These are phyloP conservation scores for Plasmopara halstedii DNA, from an alignment of 352 stramenopile species.

Conservation along the genomic window DNA sequence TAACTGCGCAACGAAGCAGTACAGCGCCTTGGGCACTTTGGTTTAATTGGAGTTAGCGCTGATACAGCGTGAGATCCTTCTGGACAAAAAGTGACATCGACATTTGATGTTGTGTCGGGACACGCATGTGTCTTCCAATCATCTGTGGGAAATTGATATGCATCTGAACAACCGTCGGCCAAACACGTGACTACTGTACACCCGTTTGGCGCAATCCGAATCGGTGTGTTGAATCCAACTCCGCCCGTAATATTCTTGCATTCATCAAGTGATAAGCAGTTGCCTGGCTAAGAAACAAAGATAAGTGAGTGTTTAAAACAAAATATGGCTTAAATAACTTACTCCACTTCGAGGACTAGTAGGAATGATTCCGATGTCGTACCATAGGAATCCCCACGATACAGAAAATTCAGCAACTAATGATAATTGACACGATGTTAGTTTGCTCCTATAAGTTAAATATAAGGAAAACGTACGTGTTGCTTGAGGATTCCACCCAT, in stretches of 20 bases:
- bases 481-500: constrained; percentile 41
- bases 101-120: constrained; percentile 21
- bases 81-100: constrained; percentile 36
- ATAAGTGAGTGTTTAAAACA: too few species aligned
- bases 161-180: constrained; percentile 27
- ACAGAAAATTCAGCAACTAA: constrained; percentile 49
- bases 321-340: constrained; percentile 6
- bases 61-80: constrained; percentile 1
- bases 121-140: constrained; percentile 38
- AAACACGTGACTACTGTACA: constrained; percentile 32
- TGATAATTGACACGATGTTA: constrained; percentile 3
- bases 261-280: constrained; percentile 27
- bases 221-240: constrained; percentile 39
- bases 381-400: constrained; percentile 36
- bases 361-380: constrained; percentile 58
- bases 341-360: constrained; percentile 30
- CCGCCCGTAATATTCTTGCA: constrained; percentile 35
- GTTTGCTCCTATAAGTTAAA: background rate
- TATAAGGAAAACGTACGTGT: constrained; percentile 22
- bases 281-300: constrained; percentile 22
- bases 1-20: constrained; percentile 4
- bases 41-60: constrained; percentile 18
- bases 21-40: constrained; percentile 15
- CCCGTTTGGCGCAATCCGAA: constrained; percentile 34
- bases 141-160: constrained; percentile 36